These are phyloP conservation scores for Yamadazyma philogaea DNA, from an alignment of 805 yeast genomes.

Conservation along the genomic window DNA sequence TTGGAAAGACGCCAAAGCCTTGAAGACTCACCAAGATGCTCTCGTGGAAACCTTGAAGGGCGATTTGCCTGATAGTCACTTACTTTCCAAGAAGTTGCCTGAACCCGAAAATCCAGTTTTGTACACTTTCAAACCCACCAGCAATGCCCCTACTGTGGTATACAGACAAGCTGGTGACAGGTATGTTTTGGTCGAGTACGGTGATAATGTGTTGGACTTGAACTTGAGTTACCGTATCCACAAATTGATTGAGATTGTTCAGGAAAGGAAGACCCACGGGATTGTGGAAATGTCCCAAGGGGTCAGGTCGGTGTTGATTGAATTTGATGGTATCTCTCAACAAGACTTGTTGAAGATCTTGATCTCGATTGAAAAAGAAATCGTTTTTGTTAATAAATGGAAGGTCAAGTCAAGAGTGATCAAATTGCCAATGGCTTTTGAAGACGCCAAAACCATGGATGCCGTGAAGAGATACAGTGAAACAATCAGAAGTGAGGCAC, in stretches of 20 bases:
- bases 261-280: constrained; percentile 63
- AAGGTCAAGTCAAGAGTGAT: constrained; percentile 77
- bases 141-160: constrained; percentile 64
- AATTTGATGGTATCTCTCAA: constrained; percentile 70
- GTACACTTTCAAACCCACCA: constrained; percentile 44
- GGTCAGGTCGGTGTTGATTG: constrained; percentile 90
- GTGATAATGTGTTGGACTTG: constrained; percentile 83
- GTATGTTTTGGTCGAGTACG: constrained; percentile 87
- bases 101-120: constrained; percentile 69
- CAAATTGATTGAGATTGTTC: constrained; percentile 72
- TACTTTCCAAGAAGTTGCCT: constrained; percentile 16
- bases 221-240: constrained; percentile 83
- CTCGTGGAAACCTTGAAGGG: constrained; percentile 48
- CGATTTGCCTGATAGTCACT: constrained; percentile 29
- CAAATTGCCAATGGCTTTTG: constrained; percentile 94
- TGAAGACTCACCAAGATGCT: constrained; percentile 61
- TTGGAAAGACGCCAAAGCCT: constrained; percentile 61
- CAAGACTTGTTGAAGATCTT: constrained; percentile 57
- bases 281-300: constrained; percentile 96
- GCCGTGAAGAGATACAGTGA: constrained; percentile 91
- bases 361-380: constrained; percentile 71
- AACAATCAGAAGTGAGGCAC: constrained; percentile 89
- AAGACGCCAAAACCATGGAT: constrained; percentile 81
- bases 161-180: constrained; percentile 98
- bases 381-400: constrained; percentile 77